Conservation (phyloP, 495 filamentous ascomycete species). For the Hyaloscypha variabilis region DNA sequence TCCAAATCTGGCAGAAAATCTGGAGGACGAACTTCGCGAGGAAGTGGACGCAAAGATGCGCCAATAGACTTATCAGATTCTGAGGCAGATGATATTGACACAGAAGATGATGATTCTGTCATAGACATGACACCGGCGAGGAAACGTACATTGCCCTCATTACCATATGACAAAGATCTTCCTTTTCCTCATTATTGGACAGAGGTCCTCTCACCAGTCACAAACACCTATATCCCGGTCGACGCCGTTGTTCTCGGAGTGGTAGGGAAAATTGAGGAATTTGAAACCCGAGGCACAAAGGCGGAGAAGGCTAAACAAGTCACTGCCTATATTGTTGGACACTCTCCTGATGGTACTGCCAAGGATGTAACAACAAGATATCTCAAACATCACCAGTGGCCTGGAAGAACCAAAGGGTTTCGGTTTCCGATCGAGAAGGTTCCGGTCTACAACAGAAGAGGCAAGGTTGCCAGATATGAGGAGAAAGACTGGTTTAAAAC, state of each 20-base stretch:
- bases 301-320: slow-evolving; percentile 87
- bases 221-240: slow-evolving; percentile 75
- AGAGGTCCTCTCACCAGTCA: slow-evolving; percentile 80
- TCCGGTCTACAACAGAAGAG: slow-evolving; percentile 70
- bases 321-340: slow-evolving; percentile 88
- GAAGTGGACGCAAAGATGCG: slow-evolving; percentile 22
- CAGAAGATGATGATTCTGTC: slow-evolving; percentile 40
- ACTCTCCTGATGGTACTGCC: slow-evolving; percentile 81
- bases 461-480: slow-evolving; percentile 70
- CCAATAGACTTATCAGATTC: slow-evolving; percentile 41
- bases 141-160: slow-evolving; percentile 32
- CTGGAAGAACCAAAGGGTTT: slow-evolving; percentile 88
- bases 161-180: slow-evolving; percentile 34
- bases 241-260: slow-evolving; percentile 71
- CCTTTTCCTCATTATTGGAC: slow-evolving; percentile 83
- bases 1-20: neutral
- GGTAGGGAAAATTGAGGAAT: slow-evolving; percentile 72
- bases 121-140: slow-evolving; percentile 44
- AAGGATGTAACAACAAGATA: slow-evolving; percentile 97
- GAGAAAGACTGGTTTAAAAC: slow-evolving; percentile 86
- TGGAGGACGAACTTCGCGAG: slow-evolving; percentile 7
- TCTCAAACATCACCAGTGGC: slow-evolving; percentile 79
- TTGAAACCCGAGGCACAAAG: slow-evolving; percentile 81
- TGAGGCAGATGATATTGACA: slow-evolving; percentile 12
- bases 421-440: slow-evolving; percentile 77